phyloP scores from a whole-genome alignment of 2,329 filamentous ascomycete genomes.

The Colletotrichum endophyticum region DNA sequence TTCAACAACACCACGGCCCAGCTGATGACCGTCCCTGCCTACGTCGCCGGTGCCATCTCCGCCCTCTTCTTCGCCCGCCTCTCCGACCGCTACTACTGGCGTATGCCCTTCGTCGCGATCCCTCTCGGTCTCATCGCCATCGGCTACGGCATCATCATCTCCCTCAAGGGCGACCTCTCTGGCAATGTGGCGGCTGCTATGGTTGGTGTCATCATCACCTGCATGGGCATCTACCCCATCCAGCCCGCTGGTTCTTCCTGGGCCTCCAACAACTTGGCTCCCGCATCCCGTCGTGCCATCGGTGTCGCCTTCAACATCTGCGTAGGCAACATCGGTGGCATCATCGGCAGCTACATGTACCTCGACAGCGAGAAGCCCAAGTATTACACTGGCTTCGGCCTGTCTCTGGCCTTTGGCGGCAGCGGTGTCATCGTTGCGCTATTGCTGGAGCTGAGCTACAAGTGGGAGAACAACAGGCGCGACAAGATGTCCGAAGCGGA shows the following conservation, averaged over 20 bases:
- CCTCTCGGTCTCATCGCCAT: slow-evolving; percentile 64
- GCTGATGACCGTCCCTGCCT: slow-evolving; percentile 62
- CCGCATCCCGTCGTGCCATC: slow-evolving; percentile 37
- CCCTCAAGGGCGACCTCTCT: slow-evolving; percentile 55
- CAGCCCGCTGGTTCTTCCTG: slow-evolving; percentile 69
- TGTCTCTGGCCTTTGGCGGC: slow-evolving; percentile 32
- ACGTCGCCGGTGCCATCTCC: slow-evolving; percentile 65
- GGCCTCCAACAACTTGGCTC: slow-evolving; percentile 70
- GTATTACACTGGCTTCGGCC: slow-evolving; percentile 40
- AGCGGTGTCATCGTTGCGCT: slow-evolving; percentile 32
- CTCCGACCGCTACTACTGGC: slow-evolving; percentile 67
- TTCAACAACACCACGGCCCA: slow-evolving; percentile 34
- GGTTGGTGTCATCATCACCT: slow-evolving; percentile 70
- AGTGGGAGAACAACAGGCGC: slow-evolving; percentile 29
- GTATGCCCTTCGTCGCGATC: slow-evolving; percentile 70
- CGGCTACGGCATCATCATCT: slow-evolving; percentile 64
- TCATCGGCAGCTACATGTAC: slow-evolving; percentile 44
- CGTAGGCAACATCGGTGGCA: slow-evolving; percentile 44
- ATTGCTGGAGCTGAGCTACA: slow-evolving; percentile 32
- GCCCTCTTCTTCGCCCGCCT: slow-evolving; percentile 69
- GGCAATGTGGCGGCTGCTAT: slow-evolving; percentile 61
- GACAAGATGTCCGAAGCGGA: slow-evolving; percentile 28
- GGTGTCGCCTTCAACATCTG: slow-evolving; percentile 42
- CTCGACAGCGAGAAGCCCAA: slow-evolving; percentile 35
- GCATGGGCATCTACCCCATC: slow-evolving; percentile 73